These are phyloP conservation scores for Paecilomyces fulvus DNA, from an alignment of 2,329 filamentous ascomycete species.

Conservation along the genomic window DNA sequence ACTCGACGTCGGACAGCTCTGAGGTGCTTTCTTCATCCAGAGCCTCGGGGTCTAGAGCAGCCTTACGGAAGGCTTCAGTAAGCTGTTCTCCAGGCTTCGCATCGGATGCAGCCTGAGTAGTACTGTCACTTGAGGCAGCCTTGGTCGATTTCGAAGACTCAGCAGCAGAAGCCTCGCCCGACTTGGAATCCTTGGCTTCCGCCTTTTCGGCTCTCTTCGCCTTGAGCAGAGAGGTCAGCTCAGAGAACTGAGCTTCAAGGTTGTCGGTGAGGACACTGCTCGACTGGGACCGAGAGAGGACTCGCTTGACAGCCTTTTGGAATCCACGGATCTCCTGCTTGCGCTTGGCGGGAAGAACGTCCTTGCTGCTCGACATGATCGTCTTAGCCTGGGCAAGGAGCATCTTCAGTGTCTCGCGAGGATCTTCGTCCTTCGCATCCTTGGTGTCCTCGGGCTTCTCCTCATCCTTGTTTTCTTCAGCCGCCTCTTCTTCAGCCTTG, in stretches of 20 bases:
- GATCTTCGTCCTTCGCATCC: constrained; percentile 28
- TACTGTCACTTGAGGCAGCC: constrained; percentile 7
- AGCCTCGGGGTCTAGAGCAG: constrained; percentile 19
- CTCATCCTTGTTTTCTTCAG: constrained; percentile 18
- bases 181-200: constrained; percentile 10
- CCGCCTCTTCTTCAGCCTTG: constrained; percentile 19
- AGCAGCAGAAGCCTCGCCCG: neutral
- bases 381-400: constrained; percentile 51
- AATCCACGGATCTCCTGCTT: constrained; percentile 72
- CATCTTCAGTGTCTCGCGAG: constrained; percentile 42
- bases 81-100: constrained; percentile 18
- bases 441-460: constrained; percentile 17
- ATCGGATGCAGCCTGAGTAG: constrained; percentile 9
- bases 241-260: constrained; percentile 48
- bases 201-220: constrained; percentile 27
- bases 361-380: constrained; percentile 48
- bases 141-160: constrained; percentile 3
- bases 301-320: constrained; percentile 54
- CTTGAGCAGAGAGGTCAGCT: constrained; percentile 42
- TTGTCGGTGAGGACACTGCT: constrained; percentile 37
- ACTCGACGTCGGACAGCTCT: constrained; percentile 41
- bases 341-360: constrained; percentile 55
- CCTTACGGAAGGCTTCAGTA: constrained; percentile 25
- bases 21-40: constrained; percentile 32
- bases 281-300: constrained; percentile 48